Evolutionary conservation across 495 filamentous ascomycete species (phyloP).

Genomic region (Tuber magnatum): DNA sequence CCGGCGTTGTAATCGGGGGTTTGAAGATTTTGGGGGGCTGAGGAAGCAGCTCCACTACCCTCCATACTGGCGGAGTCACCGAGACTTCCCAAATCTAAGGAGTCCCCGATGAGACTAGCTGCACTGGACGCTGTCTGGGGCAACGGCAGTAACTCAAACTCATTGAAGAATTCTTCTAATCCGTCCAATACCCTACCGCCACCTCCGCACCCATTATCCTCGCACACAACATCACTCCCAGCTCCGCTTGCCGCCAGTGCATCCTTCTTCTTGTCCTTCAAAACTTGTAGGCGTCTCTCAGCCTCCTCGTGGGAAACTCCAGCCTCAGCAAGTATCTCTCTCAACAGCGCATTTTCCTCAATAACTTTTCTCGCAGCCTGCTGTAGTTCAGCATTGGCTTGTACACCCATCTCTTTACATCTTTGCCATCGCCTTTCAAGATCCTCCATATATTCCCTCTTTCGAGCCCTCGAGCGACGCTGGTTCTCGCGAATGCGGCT

Average conservation of each 20-base stretch:
- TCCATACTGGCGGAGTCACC: background rate
- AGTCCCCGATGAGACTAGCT: background rate
- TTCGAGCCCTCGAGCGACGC: slow-evolving; percentile 64
- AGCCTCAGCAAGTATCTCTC: slow-evolving; percentile 43
- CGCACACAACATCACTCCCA: background rate
- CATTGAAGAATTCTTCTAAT: background rate
- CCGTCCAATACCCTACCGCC: background rate
- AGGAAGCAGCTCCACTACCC: background rate
- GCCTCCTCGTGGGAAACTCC: slow-evolving; percentile 30
- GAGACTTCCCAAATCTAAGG: background rate
- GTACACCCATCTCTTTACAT: slow-evolving; percentile 53
- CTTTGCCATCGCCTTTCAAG: slow-evolving; percentile 57
- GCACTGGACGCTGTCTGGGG: background rate
- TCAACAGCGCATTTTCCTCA: slow-evolving; percentile 55
- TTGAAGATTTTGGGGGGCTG: background rate
- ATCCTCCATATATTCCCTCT: slow-evolving; percentile 65
- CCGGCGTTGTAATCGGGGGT: background rate
- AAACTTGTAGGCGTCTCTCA: slow-evolving; percentile 21
- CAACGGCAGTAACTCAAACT: background rate
- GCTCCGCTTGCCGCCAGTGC: background rate
- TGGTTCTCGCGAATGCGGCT: slow-evolving; percentile 67
- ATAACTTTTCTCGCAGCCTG: slow-evolving; percentile 55
- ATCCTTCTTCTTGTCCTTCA: slow-evolving; percentile 9
- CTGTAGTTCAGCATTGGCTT: slow-evolving; percentile 57
- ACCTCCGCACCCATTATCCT: slow-evolving; percentile 12